Conservation (phyloP, 2,329 filamentous ascomycete genomes). For the Exophiala xenobiotica region DNA sequence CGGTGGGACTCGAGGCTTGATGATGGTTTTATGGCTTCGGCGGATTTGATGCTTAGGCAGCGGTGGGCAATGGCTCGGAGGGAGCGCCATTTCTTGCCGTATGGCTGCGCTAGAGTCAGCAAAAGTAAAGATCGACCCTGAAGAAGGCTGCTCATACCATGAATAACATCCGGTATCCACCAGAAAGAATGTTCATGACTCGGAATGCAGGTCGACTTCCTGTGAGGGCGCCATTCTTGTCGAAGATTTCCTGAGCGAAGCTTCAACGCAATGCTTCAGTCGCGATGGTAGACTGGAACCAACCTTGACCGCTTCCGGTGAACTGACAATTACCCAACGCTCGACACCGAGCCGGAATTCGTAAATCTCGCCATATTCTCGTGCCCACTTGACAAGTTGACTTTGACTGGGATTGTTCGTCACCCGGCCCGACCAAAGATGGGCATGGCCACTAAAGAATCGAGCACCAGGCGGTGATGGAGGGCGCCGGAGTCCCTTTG, state of each 20-base stretch:
- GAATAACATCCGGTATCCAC: constrained; percentile 15
- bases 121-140: neutral
- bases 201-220: neutral
- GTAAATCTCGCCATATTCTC: constrained; percentile 23
- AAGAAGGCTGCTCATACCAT: constrained; percentile 5
- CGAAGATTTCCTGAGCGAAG: neutral
- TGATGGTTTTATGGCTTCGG: constrained; percentile 12
- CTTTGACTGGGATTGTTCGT: constrained; percentile 6
- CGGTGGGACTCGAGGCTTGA: constrained; percentile 7
- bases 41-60: constrained; percentile 12
- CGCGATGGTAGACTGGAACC: neutral
- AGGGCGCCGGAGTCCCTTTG: constrained; percentile 5
- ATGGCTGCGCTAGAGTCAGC: neutral
- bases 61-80: constrained; percentile 11
- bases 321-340: constrained; percentile 11
- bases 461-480: constrained; percentile 7
- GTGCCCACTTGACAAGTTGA: constrained; percentile 21
- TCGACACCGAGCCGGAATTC: constrained; percentile 17
- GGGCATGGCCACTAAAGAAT: constrained; percentile 6
- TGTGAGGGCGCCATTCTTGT: constrained; percentile 1
- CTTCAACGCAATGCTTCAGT: neutral
- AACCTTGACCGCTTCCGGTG: constrained; percentile 14
- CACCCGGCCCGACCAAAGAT: constrained; percentile 4
- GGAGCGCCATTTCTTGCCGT: constrained; percentile 13
- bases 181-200: constrained; percentile 6